Percentiles rank a stretch among this genome's conserved stretches.
These are phyloP conservation scores for Pholiota adiposa DNA, from an alignment of 1,284 basidiomycete genomes.

Conservation along the genomic window DNA sequence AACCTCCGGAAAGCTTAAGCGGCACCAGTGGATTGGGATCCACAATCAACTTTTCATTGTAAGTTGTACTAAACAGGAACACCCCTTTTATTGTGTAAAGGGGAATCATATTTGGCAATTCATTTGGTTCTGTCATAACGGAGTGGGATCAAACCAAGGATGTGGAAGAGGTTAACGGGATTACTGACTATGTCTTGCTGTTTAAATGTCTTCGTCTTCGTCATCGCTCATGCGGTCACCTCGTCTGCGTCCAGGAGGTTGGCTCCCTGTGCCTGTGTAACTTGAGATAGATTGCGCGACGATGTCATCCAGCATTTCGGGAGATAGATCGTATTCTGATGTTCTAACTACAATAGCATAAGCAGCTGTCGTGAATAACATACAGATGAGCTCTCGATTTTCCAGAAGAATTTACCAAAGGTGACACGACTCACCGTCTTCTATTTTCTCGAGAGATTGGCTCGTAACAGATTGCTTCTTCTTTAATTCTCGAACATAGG, in stretches of 20 bases:
- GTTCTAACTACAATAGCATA: slow-evolving; percentile 72
- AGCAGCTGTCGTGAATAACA: slow-evolving; percentile 47
- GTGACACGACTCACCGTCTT: slow-evolving; percentile 69
- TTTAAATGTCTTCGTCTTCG: slow-evolving; percentile 22
- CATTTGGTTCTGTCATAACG: background rate
- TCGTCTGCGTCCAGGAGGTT: slow-evolving; percentile 16
- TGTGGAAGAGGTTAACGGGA: slow-evolving; percentile 3
- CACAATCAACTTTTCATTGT: background rate
- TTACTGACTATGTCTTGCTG: background rate
- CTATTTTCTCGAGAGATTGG: slow-evolving; percentile 91
- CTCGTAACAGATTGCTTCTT: slow-evolving; percentile 91
- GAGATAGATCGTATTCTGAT: slow-evolving; percentile 71
- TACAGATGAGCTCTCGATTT: slow-evolving; percentile 1
- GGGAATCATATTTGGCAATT: background rate
- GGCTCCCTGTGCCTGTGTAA: slow-evolving; percentile 21
- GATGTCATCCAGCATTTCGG: slow-evolving; percentile 69
- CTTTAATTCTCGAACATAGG: slow-evolving; percentile 71
- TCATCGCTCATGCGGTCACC: slow-evolving; percentile 34
- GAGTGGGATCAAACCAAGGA: slow-evolving; percentile 1
- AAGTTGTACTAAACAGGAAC: background rate
- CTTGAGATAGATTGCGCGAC: slow-evolving; percentile 52
- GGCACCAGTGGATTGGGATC: background rate
- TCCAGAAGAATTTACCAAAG: background rate
- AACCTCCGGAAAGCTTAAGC: background rate
- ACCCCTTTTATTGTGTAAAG: background rate